Evolutionary conservation across 768 basidiomycete genomes (phyloP), one percentile per base, ranked within the genome.

Genomic region (Leccinum barrowsii): DNA sequence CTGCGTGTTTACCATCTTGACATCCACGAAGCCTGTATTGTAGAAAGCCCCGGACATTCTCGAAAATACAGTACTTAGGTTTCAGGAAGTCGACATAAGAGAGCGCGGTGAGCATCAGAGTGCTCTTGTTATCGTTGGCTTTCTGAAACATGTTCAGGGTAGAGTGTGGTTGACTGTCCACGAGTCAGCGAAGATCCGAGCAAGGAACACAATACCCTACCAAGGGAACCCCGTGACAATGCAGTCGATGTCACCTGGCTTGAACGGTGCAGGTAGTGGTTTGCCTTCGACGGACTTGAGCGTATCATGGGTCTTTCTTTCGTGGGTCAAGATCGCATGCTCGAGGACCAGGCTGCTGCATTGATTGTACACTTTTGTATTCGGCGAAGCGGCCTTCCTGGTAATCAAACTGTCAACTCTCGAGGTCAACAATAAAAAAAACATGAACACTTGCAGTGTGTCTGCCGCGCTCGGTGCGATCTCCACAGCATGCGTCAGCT

Each of bases 211-310:
- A 13, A 50, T 28, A 1, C 30, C 60, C 22, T 56, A 86, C 90
- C 91, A 93, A 35, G 91, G 91, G 62, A 92, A 89, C 0, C 92
- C 91, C 17, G 85, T 80, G 12, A 82, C 72, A 13, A 92, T 76
- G 28, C 85, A 78, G 52, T 90, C 81, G 54, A 89, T 80, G 3
- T 83, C 78, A 5, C 77, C 81, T 7, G 79, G 79, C 44, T 72
- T 72, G 3, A 83, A 82, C 11, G 80, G 81, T 3, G 66, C 65
- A 2, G 82, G 82, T 12, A 86, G 61, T 2, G 56, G 65, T 8
- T 72, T 71, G 8, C 73, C 71, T 46, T 81, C 75, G 24, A 78
- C 59, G 7, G 69, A 79, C 22, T 66, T 66, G 0, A 82, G 80
- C 0, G 69, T 65, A 6, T 79, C 75, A 6, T 75, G 62, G 2